phyloP scores from a whole-genome alignment of 805 yeast species.

The Hanseniaspora osmophila region DNA sequence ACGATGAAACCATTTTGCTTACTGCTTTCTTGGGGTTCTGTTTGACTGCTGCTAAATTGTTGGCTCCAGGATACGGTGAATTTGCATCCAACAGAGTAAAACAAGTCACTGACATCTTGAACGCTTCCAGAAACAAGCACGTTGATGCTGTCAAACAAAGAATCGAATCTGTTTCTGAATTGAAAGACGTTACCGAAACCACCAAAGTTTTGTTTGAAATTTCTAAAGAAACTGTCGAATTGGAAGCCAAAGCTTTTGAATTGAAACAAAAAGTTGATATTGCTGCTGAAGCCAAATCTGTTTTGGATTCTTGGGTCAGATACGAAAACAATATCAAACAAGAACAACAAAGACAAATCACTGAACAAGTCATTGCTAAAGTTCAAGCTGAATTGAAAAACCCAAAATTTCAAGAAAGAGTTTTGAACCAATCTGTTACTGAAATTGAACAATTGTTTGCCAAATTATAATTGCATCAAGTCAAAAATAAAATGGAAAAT shows the following conservation, averaged over 20 bases:
- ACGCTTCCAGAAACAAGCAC: slow-evolving; percentile 80
- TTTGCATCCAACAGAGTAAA: slow-evolving; percentile 82
- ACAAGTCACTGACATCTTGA: slow-evolving; percentile 68
- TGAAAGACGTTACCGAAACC: slow-evolving; percentile 81
- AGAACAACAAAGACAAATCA: slow-evolving; percentile 84
- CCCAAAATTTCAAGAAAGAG: slow-evolving; percentile 87
- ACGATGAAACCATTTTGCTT: slow-evolving; percentile 83
- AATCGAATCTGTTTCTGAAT: slow-evolving; percentile 74
- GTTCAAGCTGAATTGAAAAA: slow-evolving; percentile 72
- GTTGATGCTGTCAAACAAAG: slow-evolving; percentile 86
- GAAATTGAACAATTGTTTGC: slow-evolving; percentile 82
- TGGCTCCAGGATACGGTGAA: slow-evolving; percentile 88
- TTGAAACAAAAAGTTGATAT: slow-evolving; percentile 81
- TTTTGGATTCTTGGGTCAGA: slow-evolving; percentile 97
- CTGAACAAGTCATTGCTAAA: slow-evolving; percentile 73
- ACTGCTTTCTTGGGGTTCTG: slow-evolving; percentile 68
- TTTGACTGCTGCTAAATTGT: slow-evolving; percentile 65
- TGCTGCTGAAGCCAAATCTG: slow-evolving; percentile 83
- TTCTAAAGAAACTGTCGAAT: slow-evolving; percentile 90
- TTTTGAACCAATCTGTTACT: slow-evolving; percentile 78
- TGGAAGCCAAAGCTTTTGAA: slow-evolving; percentile 89
- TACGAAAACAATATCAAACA: slow-evolving; percentile 93
- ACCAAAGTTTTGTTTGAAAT: slow-evolving; percentile 86
- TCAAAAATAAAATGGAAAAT: too few relatives aligned
- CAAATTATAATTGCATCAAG: slow-evolving; percentile 10